Evolutionary conservation across 345 rosid species (phyloP).

Genomic region (Lepidium aucheri): DNA sequence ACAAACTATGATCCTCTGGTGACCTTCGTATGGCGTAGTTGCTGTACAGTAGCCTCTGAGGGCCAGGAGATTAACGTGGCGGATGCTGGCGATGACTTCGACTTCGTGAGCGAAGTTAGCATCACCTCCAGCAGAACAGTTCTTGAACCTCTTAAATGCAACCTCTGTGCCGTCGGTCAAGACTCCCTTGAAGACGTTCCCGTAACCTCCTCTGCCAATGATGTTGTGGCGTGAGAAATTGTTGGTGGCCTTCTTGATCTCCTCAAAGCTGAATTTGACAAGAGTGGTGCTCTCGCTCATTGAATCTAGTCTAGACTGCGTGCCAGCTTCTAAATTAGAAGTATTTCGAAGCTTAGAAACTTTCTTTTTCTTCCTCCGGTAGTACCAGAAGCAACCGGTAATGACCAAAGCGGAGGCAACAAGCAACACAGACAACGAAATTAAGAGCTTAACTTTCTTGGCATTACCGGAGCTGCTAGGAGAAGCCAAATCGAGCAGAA

Average conservation of each 20-base stretch:
- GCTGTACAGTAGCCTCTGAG: conserved; percentile 83
- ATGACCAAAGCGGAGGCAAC: conserved; percentile 26
- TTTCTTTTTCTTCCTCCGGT: conserved; percentile 33
- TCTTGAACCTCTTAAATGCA: conserved; percentile 92
- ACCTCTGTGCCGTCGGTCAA: conserved; percentile 63
- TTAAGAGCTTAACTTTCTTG: conserved; percentile 28
- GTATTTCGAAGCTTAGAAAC: conserved; percentile 1
- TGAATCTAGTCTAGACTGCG: conserved; percentile 39
- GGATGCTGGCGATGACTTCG: conserved; percentile 84
- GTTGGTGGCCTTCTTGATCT: conserved; percentile 67
- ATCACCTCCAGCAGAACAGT: conserved; percentile 77
- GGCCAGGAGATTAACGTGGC: conserved; percentile 80
- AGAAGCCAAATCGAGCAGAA: conserved; percentile 31
- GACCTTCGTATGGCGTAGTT: conserved; percentile 71
- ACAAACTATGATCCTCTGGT: conserved; percentile 92
- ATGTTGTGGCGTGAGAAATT: conserved; percentile 65
- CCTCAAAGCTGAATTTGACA: conserved; percentile 57
- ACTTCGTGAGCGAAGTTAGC: conserved; percentile 64
- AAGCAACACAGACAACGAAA: conserved; percentile 22
- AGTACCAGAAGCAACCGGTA: conserved; percentile 37
- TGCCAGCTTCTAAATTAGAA: conserved; percentile 27
- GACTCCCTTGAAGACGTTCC: conserved; percentile 72
- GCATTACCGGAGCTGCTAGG: conserved; percentile 7
- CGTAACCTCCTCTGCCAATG: conserved; percentile 82
- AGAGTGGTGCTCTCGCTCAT: conserved; percentile 63